Evolutionary conservation across 2,329 filamentous ascomycete species (phyloP).

Genomic region (Esteya vermicola): DNA sequence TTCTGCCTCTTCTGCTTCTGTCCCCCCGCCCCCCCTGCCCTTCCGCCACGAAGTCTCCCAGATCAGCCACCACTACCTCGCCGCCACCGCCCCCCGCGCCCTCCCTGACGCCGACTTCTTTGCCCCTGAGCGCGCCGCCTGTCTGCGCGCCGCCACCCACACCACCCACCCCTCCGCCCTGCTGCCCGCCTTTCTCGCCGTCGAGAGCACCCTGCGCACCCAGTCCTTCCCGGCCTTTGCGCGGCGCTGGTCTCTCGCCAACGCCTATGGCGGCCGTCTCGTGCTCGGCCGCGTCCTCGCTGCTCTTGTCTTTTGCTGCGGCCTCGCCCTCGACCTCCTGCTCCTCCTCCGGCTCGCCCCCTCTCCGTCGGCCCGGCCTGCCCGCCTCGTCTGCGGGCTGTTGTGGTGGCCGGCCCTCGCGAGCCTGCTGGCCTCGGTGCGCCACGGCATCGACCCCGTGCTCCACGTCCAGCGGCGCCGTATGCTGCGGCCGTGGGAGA

Average conservation of each 20-base stretch:
- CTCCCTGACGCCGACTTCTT: slow-evolving; percentile 19
- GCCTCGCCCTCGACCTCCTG: slow-evolving; percentile 16
- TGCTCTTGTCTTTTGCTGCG: slow-evolving; percentile 11
- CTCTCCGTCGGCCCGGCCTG: slow-evolving; percentile 10
- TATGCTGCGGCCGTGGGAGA: slow-evolving; percentile 25
- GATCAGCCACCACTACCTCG: slow-evolving; percentile 24
- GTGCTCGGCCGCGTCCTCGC: slow-evolving; percentile 16
- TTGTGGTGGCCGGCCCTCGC: slow-evolving; percentile 22
- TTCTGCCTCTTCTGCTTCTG: neutral
- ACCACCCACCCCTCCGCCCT: slow-evolving; percentile 31
- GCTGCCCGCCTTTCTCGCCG: slow-evolving; percentile 21
- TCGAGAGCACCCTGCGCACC: slow-evolving; percentile 21
- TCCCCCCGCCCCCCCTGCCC: slow-evolving; percentile 19
- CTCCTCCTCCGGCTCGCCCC: slow-evolving; percentile 14
- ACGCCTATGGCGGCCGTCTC: slow-evolving; percentile 21
- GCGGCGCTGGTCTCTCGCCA: slow-evolving; percentile 22
- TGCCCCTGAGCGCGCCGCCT: slow-evolving; percentile 21
- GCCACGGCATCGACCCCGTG: slow-evolving; percentile 22
- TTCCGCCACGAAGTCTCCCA: slow-evolving; percentile 24
- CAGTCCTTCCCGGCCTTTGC: slow-evolving; percentile 24
- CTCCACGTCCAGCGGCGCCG: slow-evolving; percentile 18
- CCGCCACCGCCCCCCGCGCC: slow-evolving; percentile 15
- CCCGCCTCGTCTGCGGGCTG: slow-evolving; percentile 16
- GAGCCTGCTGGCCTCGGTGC: slow-evolving; percentile 19
- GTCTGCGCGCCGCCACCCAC: slow-evolving; percentile 23